Evolutionary conservation across 352 stramenopile genomes (phyloP), one percentile per base, ranked within the genome.

Genomic region (Thalassiosira pacifica): DNA sequence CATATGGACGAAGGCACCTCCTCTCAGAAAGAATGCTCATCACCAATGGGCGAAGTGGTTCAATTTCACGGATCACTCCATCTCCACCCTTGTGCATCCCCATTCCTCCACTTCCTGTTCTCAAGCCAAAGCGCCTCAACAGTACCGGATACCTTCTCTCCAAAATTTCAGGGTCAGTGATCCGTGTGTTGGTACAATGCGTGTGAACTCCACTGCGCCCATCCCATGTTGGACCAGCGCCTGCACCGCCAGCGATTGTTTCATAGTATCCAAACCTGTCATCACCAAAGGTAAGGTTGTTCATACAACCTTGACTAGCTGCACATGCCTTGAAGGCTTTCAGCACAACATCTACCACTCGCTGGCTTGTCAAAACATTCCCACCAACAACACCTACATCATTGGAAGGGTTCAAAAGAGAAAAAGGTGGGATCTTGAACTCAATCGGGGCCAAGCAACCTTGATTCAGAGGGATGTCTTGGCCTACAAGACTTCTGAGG

Each of bases 121-220:
- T 76, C 31, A 96, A 69, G 16, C 81, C 79, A 85, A 96, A 96
- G 57, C 92, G 75, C 22, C 86, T 77, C 48, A 96, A 75, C 60
- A 96, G 69, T 10, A 96, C 94, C 88, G 42, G 98, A 86, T 26
- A 98, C 45, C 45, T 57, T 57, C 98, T 97, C 90, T 99, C 98
- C 5, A 99, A 82, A 85, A 99, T 99, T 88, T 99, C 98, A n/a
- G 97, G 97, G 88, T 99, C 98, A 22, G 98, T 99, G 84, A 99
- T 99, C 22, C 98, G 95, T 22, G 98, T 99, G 93, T 99, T 99
- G 57, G 98, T 99, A 95, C 99, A 99, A 90, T 99, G 98, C 24
- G 98, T 99, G 90, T 99, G 98, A 59, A 99, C 97, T 9, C 97
- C 98, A 83, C 96, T 98, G 60, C 95, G 95, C 11, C 98, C 98